Base-by-base conservation (phyloP, 2,329 filamentous ascomycete species). In the Aureobasidium melanogenum region DNA sequence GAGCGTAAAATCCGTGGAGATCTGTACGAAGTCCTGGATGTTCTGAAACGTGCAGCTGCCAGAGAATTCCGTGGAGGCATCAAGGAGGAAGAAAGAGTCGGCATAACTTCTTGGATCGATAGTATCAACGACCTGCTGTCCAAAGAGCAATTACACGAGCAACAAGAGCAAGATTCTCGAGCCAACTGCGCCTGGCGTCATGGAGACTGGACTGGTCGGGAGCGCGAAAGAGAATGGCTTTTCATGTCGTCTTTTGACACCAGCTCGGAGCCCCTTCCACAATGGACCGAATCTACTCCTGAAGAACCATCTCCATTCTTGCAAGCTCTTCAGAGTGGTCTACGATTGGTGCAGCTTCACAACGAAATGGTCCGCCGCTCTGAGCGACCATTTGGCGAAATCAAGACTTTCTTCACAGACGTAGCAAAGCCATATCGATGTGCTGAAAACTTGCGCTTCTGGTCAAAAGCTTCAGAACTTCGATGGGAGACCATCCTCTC, bases 381-480 rank as follows among this genome's bases (percentile, higher is more conserved):
- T 24, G 86, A 88, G 70, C 83, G 90, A 32, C 89, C 88, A 8
- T 97, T 97, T 71, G 91, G 92, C 57, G 84, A 89, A 64, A 97
- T 99, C 70, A 91, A 90, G 62, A 83, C 83, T 10, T 97, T 88
- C 73, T 94, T 97, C 73, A 87, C 86, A n/a, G 91, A 99, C 73
- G 93, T 94, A 10, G 87, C 85, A 63, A 97, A 97, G 75, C 94
- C 94, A 0, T 99, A 99, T 73, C 88, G 94, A 52, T 87, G 87
- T 64, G 91, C 92, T 3, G 94, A 99, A 68, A 99, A 99, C 72
- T 80, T 99, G 64, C 85, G 91, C 43, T 99, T 88, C 79, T 99
- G 94, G 93, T 84, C 89, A 75, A 99, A 99, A 77, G 94, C 93
- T 1, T 91, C 92, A 8, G 92, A 99, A 76, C 80, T 97, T 62